Evolutionary conservation across 768 basidiomycete genomes (phyloP), one percentile per base, ranked within the genome.

Genomic region (Fistulinella prunicolor): DNA sequence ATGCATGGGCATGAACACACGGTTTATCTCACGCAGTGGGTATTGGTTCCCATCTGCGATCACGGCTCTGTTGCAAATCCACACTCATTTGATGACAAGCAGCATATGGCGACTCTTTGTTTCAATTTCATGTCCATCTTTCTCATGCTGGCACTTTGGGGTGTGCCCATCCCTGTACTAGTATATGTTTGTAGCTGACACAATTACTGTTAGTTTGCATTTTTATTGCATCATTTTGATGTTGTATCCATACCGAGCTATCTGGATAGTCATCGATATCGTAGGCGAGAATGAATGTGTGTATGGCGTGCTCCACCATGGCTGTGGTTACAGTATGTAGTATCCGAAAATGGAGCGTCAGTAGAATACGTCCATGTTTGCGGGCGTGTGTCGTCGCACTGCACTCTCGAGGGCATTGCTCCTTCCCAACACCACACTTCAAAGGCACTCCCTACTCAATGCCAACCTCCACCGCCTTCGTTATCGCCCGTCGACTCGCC

Each of bases 1-100:
- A 73, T 1, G 59, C 61, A 30, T 76, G 76, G 71, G 74, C 69
- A 49, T 78, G 45, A 64, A 38, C 38, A 23, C 38, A 29, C 6
- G 32, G 43, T 19, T 3, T 36, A 24, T 39, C 23, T n/a, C n/a
- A n/a, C n/a, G n/a, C n/a, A n/a, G n/a, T n/a, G n/a, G n/a, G n/a
- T n/a, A n/a, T n/a, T n/a, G n/a, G n/a, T n/a, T 37, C 41, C 14
- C 35, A 20, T 13, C 6, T 14, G 28, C 28, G n/a, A 47, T n/a
- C 26, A 30, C 26, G 21, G 16, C 19, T 32, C 24, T n/a, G 37
- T 20, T 38, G 22, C 19, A 32, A 24, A 12, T 19, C 26, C 38
- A 51, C n/a, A n/a, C n/a, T n/a, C n/a, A n/a, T n/a, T n/a, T n/a
- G n/a, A n/a, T n/a, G n/a, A n/a, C n/a, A n/a, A n/a, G n/a, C n/a